Percentiles rank a stretch among this genome's conserved stretches.
Conservation (phyloP, 2,329 filamentous ascomycete species). For the Scedosporium apiospermum region DNA sequence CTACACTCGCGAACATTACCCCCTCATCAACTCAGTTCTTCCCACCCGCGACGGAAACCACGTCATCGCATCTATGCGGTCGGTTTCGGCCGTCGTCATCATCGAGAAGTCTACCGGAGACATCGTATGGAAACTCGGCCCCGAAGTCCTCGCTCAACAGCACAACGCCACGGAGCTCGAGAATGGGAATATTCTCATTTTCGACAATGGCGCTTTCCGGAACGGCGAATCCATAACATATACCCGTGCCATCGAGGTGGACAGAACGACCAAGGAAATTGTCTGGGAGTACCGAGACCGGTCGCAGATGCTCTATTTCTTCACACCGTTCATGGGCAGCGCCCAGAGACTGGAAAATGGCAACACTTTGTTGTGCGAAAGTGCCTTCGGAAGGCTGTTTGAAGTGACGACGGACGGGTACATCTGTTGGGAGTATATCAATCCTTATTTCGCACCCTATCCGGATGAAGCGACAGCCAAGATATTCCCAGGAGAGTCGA, state of each 20-base stretch:
- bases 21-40: slow-evolving; percentile 19
- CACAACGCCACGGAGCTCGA: slow-evolving; percentile 20
- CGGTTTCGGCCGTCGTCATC: slow-evolving; percentile 18
- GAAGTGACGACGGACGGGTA: slow-evolving; percentile 17
- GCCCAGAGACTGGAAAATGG: slow-evolving; percentile 18
- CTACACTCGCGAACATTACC: slow-evolving; percentile 21
- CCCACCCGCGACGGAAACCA: slow-evolving; percentile 18
- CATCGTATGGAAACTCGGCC: slow-evolving; percentile 18
- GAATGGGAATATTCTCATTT: slow-evolving; percentile 21
- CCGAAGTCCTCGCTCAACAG: slow-evolving; percentile 17
- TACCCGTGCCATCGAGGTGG: slow-evolving; percentile 17
- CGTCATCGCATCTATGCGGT: slow-evolving; percentile 18
- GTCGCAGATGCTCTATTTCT: slow-evolving; percentile 19
- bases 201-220: slow-evolving; percentile 20
- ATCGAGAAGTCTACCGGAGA: slow-evolving; percentile 16
- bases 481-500: slow-evolving; percentile 20
- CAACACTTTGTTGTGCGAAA: slow-evolving; percentile 19
- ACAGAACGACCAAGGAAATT: slow-evolving; percentile 14
- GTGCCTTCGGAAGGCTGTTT: slow-evolving; percentile 17
- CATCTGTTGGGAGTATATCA: slow-evolving; percentile 21
- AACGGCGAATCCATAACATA: slow-evolving; percentile 19
- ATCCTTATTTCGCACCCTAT: slow-evolving; percentile 18
- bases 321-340: slow-evolving; percentile 21
- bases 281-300: slow-evolving; percentile 20
- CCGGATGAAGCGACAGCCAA: slow-evolving; percentile 14